These are phyloP conservation scores for Aspergillus sp. DNA, from an alignment of 2,329 filamentous ascomycete species.

Conservation along the genomic window DNA sequence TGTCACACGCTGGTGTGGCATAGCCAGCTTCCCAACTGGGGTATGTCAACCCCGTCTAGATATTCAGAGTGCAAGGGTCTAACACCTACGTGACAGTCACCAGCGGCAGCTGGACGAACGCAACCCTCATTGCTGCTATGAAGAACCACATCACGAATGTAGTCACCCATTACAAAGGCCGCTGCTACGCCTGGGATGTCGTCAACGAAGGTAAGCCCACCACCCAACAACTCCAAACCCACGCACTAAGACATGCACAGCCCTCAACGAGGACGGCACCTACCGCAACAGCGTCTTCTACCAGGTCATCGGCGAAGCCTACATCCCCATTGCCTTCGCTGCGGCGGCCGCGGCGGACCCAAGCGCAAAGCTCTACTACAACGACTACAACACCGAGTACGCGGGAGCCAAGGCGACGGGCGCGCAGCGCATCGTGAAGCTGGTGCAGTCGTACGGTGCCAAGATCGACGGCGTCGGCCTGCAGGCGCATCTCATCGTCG, in stretches of 20 bases:
- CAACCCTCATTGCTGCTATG: slow-evolving; percentile 56
- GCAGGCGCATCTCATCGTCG: slow-evolving; percentile 41
- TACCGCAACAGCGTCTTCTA: slow-evolving; percentile 44
- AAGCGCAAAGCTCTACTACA: slow-evolving; percentile 44
- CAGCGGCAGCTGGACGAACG: slow-evolving; percentile 55
- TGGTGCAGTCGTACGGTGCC: slow-evolving; percentile 37
- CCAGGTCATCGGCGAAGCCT: slow-evolving; percentile 44
- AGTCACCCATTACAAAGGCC: slow-evolving; percentile 34
- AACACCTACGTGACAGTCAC: slow-evolving; percentile 32
- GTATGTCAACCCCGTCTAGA: slow-evolving; percentile 39
- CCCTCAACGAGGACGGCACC: slow-evolving; percentile 48
- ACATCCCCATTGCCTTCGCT: slow-evolving; percentile 47
- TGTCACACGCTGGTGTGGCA: slow-evolving; percentile 62
- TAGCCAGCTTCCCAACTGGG: slow-evolving; percentile 52
- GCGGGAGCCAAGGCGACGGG: slow-evolving; percentile 34
- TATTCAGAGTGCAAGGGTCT: neutral
- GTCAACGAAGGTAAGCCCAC: slow-evolving; percentile 34
- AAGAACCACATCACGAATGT: slow-evolving; percentile 45
- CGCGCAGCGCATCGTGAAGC: slow-evolving; percentile 37
- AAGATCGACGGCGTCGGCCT: slow-evolving; percentile 51
- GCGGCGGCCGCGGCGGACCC: slow-evolving; percentile 60
- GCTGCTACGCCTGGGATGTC: slow-evolving; percentile 42
- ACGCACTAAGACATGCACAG: slow-evolving; percentile 14
- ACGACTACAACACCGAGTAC: slow-evolving; percentile 46
- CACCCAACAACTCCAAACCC: neutral